Evolutionary conservation across 257 asterid species (phyloP).

Genomic region (Handroanthus guayacan): DNA sequence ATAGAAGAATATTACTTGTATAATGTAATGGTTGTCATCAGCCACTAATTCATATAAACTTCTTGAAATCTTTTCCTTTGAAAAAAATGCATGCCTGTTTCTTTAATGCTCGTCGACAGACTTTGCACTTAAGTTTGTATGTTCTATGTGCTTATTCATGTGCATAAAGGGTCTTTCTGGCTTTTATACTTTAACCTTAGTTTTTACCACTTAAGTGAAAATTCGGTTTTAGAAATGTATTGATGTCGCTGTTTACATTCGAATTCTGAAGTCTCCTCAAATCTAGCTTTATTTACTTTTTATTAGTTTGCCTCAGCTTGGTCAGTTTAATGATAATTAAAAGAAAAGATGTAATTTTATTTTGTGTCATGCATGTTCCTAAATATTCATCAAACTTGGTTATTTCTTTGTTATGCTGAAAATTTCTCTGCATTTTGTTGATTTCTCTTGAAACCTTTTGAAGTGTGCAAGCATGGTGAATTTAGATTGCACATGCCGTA

Average conservation of each 20-base stretch:
- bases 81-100: neutral
- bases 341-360: conserved; percentile 4
- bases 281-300: neutral
- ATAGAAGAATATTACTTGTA: neutral
- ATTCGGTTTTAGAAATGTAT: neutral
- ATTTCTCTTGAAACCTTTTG: neutral
- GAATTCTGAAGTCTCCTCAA: no score
- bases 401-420: neutral
- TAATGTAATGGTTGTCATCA: neutral
- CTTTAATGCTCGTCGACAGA: neutral
- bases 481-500: neutral
- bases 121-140: no score
- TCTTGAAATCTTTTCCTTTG: neutral
- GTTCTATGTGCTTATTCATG: neutral
- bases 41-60: neutral
- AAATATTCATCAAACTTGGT: conserved; percentile 2
- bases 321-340: conserved; percentile 1
- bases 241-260: neutral
- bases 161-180: neutral
- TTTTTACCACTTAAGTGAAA: neutral
- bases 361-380: conserved; percentile 12
- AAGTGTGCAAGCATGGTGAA: neutral
- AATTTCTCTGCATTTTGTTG: conserved; percentile 6
- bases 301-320: neutral
- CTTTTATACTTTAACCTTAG: neutral